These are phyloP conservation scores for Calocybe cyanea DNA, from an alignment of 768 basidiomycete genomes.

Conservation along the genomic window DNA sequence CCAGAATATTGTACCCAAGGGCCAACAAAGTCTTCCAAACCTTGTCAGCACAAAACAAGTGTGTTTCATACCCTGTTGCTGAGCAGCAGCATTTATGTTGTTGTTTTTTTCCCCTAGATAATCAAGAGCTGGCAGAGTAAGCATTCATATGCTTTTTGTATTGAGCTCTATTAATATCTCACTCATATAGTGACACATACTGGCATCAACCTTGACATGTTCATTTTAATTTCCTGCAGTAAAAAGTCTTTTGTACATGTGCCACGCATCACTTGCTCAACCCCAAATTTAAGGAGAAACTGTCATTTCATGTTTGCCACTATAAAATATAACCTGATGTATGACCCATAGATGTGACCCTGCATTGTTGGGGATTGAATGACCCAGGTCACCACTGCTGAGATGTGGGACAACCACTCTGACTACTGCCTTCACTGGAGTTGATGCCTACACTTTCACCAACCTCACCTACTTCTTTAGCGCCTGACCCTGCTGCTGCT, in stretches of 20 bases:
- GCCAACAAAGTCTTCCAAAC: constrained; percentile 85
- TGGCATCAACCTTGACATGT: constrained; percentile 97
- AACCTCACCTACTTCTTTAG: constrained; percentile 5
- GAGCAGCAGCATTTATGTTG: not conserved
- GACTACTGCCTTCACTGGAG: too few relatives aligned
- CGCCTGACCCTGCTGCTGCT: too few relatives aligned
- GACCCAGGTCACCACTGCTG: too few relatives aligned
- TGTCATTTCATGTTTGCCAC: constrained; percentile 92
- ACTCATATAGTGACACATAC: constrained; percentile 88
- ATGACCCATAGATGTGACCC: too few relatives aligned
- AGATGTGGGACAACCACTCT: too few relatives aligned
- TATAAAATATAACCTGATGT: constrained; percentile 84
- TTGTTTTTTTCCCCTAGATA: constrained; percentile 45
- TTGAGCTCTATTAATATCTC: too few relatives aligned
- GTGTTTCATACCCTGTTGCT: constrained; percentile 14
- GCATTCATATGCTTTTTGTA: too few relatives aligned
- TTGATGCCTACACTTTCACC: constrained; percentile 44
- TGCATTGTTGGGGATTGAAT: too few relatives aligned
- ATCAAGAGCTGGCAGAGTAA: constrained; percentile 90
- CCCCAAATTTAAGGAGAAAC: constrained; percentile 92
- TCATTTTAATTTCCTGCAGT: constrained; percentile 92
- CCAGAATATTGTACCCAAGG: constrained; percentile 82
- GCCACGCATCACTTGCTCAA: constrained; percentile 79
- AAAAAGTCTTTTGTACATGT: constrained; percentile 96
- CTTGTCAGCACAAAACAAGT: constrained; percentile 86